Evolutionary conservation across 1,284 basidiomycete species (phyloP).

Genomic region (Puccinia novopanici): DNA sequence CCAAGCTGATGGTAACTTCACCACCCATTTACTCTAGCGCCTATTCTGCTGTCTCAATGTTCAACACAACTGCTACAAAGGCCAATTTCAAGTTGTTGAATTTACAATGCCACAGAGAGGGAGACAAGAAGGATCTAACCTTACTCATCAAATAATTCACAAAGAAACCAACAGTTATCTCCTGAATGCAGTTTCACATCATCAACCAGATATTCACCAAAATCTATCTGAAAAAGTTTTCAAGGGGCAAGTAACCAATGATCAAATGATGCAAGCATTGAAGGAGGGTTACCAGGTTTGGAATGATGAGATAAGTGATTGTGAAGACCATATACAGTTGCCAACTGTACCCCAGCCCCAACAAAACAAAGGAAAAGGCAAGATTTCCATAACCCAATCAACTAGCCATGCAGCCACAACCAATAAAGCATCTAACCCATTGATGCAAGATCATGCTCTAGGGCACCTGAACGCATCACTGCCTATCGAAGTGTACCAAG

Average conservation of each 20-base stretch:
- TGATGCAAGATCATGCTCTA: no score
- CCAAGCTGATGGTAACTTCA: background rate
- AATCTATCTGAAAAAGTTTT: background rate
- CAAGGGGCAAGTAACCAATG: background rate
- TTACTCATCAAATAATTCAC: background rate
- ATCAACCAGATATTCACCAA: background rate
- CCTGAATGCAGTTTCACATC: conserved; percentile 17
- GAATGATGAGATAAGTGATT: background rate
- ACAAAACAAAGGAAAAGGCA: no score
- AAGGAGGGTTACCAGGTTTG: background rate
- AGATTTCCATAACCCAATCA: no score
- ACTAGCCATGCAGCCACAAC: no score
- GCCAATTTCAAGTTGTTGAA: background rate
- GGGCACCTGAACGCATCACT: no score
- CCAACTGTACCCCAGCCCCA: background rate
- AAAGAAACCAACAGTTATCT: conserved; percentile 11
- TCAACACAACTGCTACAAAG: background rate
- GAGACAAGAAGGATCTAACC: background rate
- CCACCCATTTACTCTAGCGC: background rate
- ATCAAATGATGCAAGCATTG: background rate
- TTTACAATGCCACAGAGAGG: background rate
- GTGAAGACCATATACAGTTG: background rate
- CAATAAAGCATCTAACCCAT: no score
- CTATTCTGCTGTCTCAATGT: background rate
- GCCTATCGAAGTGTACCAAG: no score